Conservation (phyloP, 768 basidiomycete species). For the Phylloporus sp. region DNA sequence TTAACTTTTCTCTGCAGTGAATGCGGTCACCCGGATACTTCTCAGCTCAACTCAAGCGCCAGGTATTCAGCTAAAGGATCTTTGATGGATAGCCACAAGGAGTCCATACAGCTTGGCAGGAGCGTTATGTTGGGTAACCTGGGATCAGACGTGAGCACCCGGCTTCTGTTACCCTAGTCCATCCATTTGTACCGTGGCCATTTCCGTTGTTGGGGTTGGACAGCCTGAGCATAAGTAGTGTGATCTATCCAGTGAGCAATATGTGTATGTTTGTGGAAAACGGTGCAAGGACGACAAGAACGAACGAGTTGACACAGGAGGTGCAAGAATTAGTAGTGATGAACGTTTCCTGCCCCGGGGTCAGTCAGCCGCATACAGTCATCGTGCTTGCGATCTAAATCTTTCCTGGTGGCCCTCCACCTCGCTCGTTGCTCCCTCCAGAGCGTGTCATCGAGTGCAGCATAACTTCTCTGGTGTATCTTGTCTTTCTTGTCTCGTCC, state of each 20-base stretch:
- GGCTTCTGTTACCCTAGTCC: not conserved
- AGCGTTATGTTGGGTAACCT: constrained; percentile 17
- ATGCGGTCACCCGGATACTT: constrained; percentile 72
- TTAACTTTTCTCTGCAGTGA: constrained; percentile 41
- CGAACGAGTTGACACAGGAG: not conserved
- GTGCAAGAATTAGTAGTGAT: constrained; percentile 9
- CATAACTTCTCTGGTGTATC: constrained; percentile 21
- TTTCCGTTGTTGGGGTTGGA: not conserved
- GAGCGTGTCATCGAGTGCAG: constrained; percentile 32
- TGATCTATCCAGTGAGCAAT: constrained; percentile 1
- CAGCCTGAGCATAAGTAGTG: too few relatives aligned
- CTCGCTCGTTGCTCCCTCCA: constrained; percentile 36
- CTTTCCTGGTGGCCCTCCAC: constrained; percentile 24
- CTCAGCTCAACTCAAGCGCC: constrained; percentile 85
- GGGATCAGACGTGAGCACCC: constrained; percentile 18
- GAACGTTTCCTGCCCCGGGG: constrained; percentile 2
- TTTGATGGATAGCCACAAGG: constrained; percentile 32
- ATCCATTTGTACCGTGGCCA: not conserved
- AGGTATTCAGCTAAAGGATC: constrained; percentile 82
- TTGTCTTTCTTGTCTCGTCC: constrained; percentile 25
- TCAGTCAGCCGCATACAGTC: constrained; percentile 8
- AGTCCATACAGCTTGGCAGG: constrained; percentile 18
- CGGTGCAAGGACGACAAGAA: not conserved
- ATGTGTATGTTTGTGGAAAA: not conserved
- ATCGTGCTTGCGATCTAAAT: not conserved